These are phyloP conservation scores for Yamadazyma spencermartinsiae DNA, from an alignment of 1,139 yeast genomes.

Conservation along the genomic window DNA sequence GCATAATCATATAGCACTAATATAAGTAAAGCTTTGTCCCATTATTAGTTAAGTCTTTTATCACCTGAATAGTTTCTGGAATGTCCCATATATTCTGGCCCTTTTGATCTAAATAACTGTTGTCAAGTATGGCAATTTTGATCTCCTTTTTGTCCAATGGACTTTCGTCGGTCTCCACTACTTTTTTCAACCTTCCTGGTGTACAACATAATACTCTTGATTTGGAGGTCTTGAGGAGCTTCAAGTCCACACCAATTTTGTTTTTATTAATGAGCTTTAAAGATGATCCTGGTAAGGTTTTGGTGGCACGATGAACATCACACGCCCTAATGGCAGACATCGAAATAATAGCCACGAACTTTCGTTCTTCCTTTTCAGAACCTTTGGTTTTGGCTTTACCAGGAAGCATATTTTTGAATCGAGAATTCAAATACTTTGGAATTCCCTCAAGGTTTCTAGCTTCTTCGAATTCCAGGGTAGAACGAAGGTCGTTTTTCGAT, in stretches of 20 bases:
- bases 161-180: constrained; percentile 42
- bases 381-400: constrained; percentile 24
- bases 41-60: constrained; percentile 40
- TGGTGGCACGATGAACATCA: constrained; percentile 65
- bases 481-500: constrained; percentile 47
- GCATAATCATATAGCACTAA: constrained; percentile 19
- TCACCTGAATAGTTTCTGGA: constrained; percentile 42
- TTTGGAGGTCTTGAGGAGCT: constrained; percentile 48
- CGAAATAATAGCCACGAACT: constrained; percentile 57
- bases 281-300: constrained; percentile 55
- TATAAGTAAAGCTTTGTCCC: constrained; percentile 54
- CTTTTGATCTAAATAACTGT: constrained; percentile 63
- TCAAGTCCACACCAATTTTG: constrained; percentile 58
- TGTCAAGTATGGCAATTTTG: constrained; percentile 60
- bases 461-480: constrained; percentile 50
- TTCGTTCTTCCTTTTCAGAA: constrained; percentile 21
- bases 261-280: constrained; percentile 69
- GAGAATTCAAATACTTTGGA: constrained; percentile 41
- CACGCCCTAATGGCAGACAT: constrained; percentile 75
- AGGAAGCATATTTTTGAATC: constrained; percentile 48
- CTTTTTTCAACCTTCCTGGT: constrained; percentile 60
- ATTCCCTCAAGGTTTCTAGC: constrained; percentile 50
- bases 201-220: constrained; percentile 62
- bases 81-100: constrained; percentile 65
- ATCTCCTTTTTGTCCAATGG: constrained; percentile 48